Conservation (phyloP, 208 protist genomes). For the Trypanosoma rangeli region DNA sequence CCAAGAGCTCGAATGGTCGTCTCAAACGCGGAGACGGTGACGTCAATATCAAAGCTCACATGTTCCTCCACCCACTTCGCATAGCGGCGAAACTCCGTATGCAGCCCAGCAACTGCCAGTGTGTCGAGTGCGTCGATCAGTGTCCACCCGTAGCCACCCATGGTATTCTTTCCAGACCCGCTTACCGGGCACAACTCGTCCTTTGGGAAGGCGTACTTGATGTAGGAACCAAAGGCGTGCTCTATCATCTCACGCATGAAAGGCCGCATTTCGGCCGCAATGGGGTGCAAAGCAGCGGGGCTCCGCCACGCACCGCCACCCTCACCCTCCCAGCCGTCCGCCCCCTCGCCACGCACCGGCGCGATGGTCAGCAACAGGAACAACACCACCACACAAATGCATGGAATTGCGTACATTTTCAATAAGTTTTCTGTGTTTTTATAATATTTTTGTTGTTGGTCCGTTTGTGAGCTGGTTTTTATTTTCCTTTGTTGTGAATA, state of each 20-base stretch:
- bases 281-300: conserved; percentile 28
- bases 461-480: too few relatives aligned
- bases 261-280: conserved; percentile 43
- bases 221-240: conserved; percentile 84
- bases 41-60: conserved; percentile 64
- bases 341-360: neutral
- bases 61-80: conserved; percentile 59
- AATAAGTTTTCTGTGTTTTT: too few relatives aligned
- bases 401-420: neutral
- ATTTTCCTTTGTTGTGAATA: too few relatives aligned
- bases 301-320: conserved; percentile 11
- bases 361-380: neutral
- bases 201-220: conserved; percentile 85
- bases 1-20: conserved; percentile 88
- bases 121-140: conserved; percentile 86
- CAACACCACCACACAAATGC: neutral
- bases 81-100: conserved; percentile 40
- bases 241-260: conserved; percentile 84
- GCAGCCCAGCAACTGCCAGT: conserved; percentile 40
- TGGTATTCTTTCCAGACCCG: conserved; percentile 44
- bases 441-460: too few relatives aligned
- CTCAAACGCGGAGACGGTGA: conserved; percentile 81
- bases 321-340: neutral
- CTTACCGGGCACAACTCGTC: conserved; percentile 82
- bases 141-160: conserved; percentile 64